Evolutionary conservation across 225 moss, liverwort and hornwort species (phyloP), one percentile per base, ranked within the genome.

Genomic region (Rhytidiadelphus loreus): DNA sequence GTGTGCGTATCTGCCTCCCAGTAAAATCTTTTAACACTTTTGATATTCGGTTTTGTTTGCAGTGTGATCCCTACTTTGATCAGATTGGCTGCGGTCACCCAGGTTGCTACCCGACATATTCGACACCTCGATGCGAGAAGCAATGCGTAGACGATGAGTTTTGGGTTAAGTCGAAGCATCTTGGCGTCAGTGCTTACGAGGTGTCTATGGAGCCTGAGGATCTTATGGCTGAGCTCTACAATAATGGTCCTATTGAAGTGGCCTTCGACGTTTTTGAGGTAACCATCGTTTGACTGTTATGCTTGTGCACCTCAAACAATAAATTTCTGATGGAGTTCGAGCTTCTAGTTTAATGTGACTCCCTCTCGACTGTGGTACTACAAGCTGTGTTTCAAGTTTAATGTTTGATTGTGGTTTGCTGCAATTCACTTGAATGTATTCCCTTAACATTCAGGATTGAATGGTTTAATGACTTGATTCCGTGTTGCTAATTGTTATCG

Each of bases 41-140:
- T 77, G 58, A 62, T 16, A 37, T 59, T 52, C 26, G 62, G 28
- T 63, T n/a, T 26, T 84, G 55, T 86, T 65, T 84, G 86, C 93
- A 95, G 87, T 99, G 98, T 76, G 94, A 96, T 83, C 98, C 98
- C 4, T 99, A 99, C 90, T 99, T 99, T 57, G 98, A 99, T 80
- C 90, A 90, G 81, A 90, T 61, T 3, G 98, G 98, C 46, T 99
- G 98, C 74, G 97, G 92, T 46, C 98, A 99, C 81, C 98, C 98
- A 13, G 97, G 97, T 25, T 99, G 98, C 89, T 86, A 89, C 57
- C 98, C 98, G 20, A 83, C 83, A 9, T 97, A 91, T 74, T 87
- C 89, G 6, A 99, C 98, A 79, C 98, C 98, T 1, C 86, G 83
- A 53, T 99, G 98, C 87, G 91, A 85, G 81, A 96, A 94, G 88